phyloP scores from a whole-genome alignment of 2,329 filamentous ascomycete species.

The Monosporascus sp. region DNA sequence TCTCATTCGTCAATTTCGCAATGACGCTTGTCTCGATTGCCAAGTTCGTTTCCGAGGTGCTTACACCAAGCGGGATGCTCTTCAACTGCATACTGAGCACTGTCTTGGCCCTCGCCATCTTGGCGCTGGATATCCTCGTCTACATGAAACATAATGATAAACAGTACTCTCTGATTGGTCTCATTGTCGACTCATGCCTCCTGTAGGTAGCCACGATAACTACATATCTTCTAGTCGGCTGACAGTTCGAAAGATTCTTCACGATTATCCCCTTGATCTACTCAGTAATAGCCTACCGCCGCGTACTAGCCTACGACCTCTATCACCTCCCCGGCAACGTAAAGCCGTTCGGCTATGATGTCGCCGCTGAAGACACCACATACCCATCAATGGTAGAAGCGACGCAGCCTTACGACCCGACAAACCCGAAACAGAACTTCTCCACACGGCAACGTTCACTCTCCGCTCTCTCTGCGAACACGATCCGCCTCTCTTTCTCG shows the following conservation, averaged over 20 bases:
- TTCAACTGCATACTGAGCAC: slow-evolving; percentile 47
- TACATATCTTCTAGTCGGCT: not conserved
- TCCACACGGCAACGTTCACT: slow-evolving; percentile 14
- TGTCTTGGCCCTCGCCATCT: slow-evolving; percentile 38
- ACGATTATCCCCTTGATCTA: slow-evolving; percentile 42
- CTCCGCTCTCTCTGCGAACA: slow-evolving; percentile 18
- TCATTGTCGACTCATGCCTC: slow-evolving; percentile 42
- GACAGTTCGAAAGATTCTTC: slow-evolving; percentile 28
- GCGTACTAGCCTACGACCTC: slow-evolving; percentile 43
- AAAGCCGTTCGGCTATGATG: slow-evolving; percentile 42
- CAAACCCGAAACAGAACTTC: slow-evolving; percentile 3
- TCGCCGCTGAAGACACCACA: slow-evolving; percentile 21
- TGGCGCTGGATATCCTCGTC: slow-evolving; percentile 48
- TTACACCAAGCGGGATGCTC: slow-evolving; percentile 51
- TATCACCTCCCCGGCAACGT: slow-evolving; percentile 45
- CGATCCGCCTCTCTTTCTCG: slow-evolving; percentile 10
- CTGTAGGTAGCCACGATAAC: slow-evolving; percentile 35
- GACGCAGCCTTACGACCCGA: slow-evolving; percentile 19
- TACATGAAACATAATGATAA: slow-evolving; percentile 39
- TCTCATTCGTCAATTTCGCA: slow-evolving; percentile 42
- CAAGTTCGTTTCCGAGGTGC: slow-evolving; percentile 40
- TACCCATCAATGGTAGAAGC: slow-evolving; percentile 14
- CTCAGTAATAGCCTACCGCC: slow-evolving; percentile 41
- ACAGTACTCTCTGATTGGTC: slow-evolving; percentile 43
- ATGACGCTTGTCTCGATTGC: slow-evolving; percentile 44